Percentiles rank a stretch among this genome's conserved stretches.
These are phyloP conservation scores for Acer campestre DNA, from an alignment of 345 rosid species.

Conservation along the genomic window DNA sequence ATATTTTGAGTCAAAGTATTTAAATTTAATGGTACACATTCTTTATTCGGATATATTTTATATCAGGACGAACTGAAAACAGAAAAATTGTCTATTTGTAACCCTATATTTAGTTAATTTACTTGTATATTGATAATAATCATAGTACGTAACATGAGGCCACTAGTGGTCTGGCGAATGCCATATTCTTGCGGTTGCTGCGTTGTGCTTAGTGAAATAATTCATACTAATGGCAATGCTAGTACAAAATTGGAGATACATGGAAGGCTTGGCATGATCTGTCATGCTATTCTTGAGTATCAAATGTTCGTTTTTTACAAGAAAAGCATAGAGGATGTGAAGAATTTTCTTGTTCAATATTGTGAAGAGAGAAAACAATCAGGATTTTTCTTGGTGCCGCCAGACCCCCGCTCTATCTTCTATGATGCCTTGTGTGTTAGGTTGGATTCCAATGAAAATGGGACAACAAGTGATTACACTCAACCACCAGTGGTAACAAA, in stretches of 20 bases:
- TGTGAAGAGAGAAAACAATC: slow-evolving; percentile 35
- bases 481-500: slow-evolving; percentile 1
- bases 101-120: too few relatives aligned
- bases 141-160: background rate
- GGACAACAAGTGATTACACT: slow-evolving; percentile 6
- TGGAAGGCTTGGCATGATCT: slow-evolving; percentile 57
- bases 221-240: slow-evolving; percentile 42
- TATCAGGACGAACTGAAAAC: too few relatives aligned
- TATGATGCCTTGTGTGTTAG: slow-evolving; percentile 49
- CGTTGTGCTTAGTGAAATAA: slow-evolving; percentile 47
- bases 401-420: slow-evolving; percentile 49
- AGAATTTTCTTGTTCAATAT: slow-evolving; percentile 47
- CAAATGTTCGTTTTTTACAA: slow-evolving; percentile 49
- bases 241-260: slow-evolving; percentile 59
- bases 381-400: slow-evolving; percentile 37
- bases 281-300: slow-evolving; percentile 39
- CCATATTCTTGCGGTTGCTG: slow-evolving; percentile 50
- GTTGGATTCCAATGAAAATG: slow-evolving; percentile 22
- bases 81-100: too few relatives aligned
- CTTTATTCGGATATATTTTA: too few relatives aligned
- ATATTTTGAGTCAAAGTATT: too few relatives aligned
- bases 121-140: too few relatives aligned
- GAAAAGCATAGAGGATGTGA: slow-evolving; percentile 40
- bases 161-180: slow-evolving; percentile 30
- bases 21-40: too few relatives aligned